Conservation (phyloP, 2,329 filamentous ascomycete species). For the Kalaharituber pfeilii region DNA sequence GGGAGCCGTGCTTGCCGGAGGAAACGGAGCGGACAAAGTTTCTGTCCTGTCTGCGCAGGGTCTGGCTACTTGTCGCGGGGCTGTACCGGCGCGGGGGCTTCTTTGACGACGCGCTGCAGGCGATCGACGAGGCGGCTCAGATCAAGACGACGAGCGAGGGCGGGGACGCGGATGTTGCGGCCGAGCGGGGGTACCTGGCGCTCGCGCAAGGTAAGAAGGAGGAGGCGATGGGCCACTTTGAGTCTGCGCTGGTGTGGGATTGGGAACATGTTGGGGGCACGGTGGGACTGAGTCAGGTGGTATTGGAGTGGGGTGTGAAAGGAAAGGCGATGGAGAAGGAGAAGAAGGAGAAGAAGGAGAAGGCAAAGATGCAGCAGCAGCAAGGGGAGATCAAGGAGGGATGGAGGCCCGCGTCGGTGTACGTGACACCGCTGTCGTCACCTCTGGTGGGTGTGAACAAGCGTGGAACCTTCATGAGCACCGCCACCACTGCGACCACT, state of each 20-base stretch:
- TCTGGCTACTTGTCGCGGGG: constrained; percentile 80
- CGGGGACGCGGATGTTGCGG: constrained; percentile 45
- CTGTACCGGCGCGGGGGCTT: constrained; percentile 72
- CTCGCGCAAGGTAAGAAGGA: constrained; percentile 45
- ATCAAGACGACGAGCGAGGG: constrained; percentile 60
- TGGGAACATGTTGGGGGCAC: constrained; percentile 66
- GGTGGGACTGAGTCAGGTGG: constrained; percentile 64
- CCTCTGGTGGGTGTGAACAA: neutral
- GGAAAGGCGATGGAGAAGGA: constrained; percentile 4
- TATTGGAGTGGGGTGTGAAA: constrained; percentile 30
- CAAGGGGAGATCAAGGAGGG: neutral
- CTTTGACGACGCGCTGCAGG: constrained; percentile 61
- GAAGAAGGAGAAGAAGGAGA: neutral
- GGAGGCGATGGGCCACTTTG: constrained; percentile 58
- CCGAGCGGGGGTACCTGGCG: constrained; percentile 55
- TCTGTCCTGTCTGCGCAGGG: constrained; percentile 46
- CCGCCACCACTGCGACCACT: constrained; percentile 19
- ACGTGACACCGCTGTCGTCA: neutral
- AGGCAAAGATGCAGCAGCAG: neutral
- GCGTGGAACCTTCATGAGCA: constrained; percentile 12
- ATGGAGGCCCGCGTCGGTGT: neutral
- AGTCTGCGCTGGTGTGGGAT: constrained; percentile 61
- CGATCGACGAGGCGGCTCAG: constrained; percentile 64
- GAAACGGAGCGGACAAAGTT: constrained; percentile 19
- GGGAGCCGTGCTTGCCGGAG: constrained; percentile 19